Evolutionary conservation across 768 basidiomycete genomes (phyloP), one percentile per base, ranked within the genome.

Genomic region (Boletus patriciae): DNA sequence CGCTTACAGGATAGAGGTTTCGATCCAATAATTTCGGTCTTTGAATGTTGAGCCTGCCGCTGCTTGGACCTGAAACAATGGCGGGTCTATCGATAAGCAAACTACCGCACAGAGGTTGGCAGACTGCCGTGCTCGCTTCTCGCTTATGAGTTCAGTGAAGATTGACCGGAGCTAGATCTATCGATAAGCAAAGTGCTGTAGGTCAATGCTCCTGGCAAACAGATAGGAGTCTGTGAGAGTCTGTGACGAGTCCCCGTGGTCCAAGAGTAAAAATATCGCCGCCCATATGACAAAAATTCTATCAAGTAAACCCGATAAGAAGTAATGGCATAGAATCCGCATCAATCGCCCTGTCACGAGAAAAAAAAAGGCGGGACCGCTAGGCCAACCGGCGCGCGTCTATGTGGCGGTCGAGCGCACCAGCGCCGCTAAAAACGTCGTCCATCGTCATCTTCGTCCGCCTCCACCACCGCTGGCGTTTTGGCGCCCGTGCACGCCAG

Each of bases 371-470:
- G 18, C 16, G 44, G 11, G 15, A 51, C 36, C n/a, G 25, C 47
- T n/a, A 27, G 25, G 38, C 11, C 11, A 23, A 40, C 12, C 11
- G 18, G 33, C 23, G 21, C 11, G 60, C 51, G 46, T 46, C 50
- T 46, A 57, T 15, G 8, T 7, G 25, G 7, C 23, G 15, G 16
- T 13, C 16, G 34, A 49, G 36, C 58, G 58, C 53, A 50, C 18
- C 59, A 67, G 50, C 63, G 52, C 58, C 63, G 54, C 60, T 37
- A 37, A n/a, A 23, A 44, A 42, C 46, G 54, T 21, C 53, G 18
- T 42, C 37, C 42, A 9, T 37, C 16, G 37, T 46, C 54, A 43
- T 52, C 44, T 23, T 46, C 52, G n/a, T 18, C 16, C 9, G 15
- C 46, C 6, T 16, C 55, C 38, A 23, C 33, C 50, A 46, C 31